Evolutionary conservation across 306 rosid genomes (phyloP).

Genomic region (Canavalia ensiformis): DNA sequence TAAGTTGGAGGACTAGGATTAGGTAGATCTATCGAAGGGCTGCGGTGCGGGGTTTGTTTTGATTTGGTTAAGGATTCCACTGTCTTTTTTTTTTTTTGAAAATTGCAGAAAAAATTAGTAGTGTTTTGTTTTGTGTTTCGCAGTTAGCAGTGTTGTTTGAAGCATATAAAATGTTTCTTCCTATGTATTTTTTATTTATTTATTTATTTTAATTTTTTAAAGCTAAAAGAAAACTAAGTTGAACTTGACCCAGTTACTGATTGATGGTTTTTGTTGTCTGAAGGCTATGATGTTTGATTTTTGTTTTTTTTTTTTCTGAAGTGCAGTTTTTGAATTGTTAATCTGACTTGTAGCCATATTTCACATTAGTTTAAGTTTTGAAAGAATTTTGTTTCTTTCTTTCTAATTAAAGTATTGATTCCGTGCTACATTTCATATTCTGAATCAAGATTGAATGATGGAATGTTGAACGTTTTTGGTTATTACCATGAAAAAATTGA

Average conservation of each 20-base stretch:
- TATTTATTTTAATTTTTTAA: neutral
- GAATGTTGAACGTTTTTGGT: neutral
- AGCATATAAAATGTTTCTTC: conserved; percentile 31
- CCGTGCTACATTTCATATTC: neutral
- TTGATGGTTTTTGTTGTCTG: conserved; percentile 4
- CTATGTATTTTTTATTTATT: neutral
- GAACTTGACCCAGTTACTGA: neutral
- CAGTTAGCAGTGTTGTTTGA: neutral
- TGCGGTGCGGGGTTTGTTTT: neutral
- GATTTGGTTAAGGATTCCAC: neutral
- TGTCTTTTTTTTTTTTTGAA: neutral
- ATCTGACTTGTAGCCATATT: conserved; percentile 3
- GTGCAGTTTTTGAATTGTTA: conserved; percentile 4
- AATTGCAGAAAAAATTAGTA: neutral
- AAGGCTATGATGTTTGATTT: neutral
- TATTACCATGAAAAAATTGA: conserved; percentile 8
- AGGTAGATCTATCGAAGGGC: neutral
- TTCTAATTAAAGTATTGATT: neutral
- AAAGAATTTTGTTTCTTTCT: neutral
- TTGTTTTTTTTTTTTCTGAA: neutral
- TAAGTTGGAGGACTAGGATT: neutral
- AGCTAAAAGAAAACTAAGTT: neutral
- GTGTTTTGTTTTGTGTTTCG: neutral
- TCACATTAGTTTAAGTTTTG: neutral
- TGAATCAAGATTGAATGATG: neutral